Evolutionary conservation across 495 filamentous ascomycete species (phyloP).

Genomic region (Lasiosphaeria ovina): DNA sequence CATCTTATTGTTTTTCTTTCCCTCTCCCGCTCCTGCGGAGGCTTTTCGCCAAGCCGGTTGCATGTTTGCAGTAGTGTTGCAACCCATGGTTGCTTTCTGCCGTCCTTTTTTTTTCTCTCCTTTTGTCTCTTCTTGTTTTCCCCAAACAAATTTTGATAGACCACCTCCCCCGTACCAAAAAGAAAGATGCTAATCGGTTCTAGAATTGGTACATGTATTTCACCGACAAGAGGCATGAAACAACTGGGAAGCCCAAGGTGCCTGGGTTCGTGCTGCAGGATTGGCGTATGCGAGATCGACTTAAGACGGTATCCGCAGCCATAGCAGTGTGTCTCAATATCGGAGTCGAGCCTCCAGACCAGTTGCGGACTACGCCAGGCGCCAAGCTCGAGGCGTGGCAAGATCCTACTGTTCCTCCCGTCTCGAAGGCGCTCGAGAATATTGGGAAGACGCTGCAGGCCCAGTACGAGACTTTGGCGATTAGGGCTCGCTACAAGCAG

Average conservation of each 20-base stretch:
- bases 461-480: slow-evolving; percentile 92
- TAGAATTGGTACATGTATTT: slow-evolving; percentile 98
- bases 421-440: slow-evolving; percentile 82
- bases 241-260: slow-evolving; percentile 81
- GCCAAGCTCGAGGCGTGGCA: slow-evolving; percentile 97
- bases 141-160: not conserved
- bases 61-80: too few species aligned
- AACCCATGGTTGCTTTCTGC: not conserved
- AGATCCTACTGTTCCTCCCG: slow-evolving; percentile 77
- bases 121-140: not conserved
- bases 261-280: slow-evolving; percentile 66
- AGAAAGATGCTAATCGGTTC: slow-evolving; percentile 14
- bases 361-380: slow-evolving; percentile 86
- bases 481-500: slow-evolving; percentile 93
- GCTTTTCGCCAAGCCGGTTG: too few species aligned
- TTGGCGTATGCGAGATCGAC: slow-evolving; percentile 93
- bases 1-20: not conserved
- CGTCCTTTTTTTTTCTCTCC: not conserved
- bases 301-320: slow-evolving; percentile 95
- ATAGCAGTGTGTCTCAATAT: slow-evolving; percentile 95
- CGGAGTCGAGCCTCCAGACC: slow-evolving; percentile 94
- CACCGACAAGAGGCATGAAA: slow-evolving; percentile 95
- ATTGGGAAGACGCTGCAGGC: slow-evolving; percentile 94
- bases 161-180: not conserved
- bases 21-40: not conserved